A percentile compares a stretch with the other conserved stretches of the same genome.
These are phyloP conservation scores for Peronospora tabacina DNA, from an alignment of 352 stramenopile genomes.

Conservation along the genomic window DNA sequence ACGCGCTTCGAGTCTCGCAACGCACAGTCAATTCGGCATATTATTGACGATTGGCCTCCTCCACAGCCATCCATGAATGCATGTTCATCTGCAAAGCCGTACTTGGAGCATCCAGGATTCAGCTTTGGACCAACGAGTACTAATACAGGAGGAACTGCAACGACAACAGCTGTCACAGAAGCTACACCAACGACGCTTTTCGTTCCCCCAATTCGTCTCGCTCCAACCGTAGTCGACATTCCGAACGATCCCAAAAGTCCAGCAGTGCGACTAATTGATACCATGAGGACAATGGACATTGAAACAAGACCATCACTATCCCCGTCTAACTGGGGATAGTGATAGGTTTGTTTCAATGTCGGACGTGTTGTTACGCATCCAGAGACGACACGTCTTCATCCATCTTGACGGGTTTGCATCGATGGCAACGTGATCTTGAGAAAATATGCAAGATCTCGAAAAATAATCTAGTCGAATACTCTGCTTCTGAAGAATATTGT, in stretches of 20 bases:
- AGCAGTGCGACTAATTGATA: constrained; percentile 7
- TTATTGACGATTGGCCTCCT: constrained; percentile 42
- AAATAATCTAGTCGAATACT: background rate
- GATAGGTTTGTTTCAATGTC: too few relatives aligned
- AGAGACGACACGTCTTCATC: background rate
- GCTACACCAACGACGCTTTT: background rate
- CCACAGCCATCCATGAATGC: background rate
- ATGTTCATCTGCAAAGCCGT: constrained; percentile 4
- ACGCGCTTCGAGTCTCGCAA: constrained; percentile 45
- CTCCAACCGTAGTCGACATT: background rate
- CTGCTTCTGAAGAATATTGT: constrained; percentile 1
- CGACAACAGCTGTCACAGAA: constrained; percentile 5
- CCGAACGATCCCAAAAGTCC: background rate
- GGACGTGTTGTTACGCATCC: constrained; percentile 3
- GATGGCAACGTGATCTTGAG: constrained; percentile 2
- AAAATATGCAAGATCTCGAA: background rate
- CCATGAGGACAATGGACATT: constrained; percentile 8
- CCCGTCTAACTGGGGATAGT: background rate
- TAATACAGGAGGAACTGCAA: background rate
- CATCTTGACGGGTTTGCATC: background rate
- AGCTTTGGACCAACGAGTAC: constrained; percentile 3
- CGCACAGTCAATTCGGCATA: constrained; percentile 41
- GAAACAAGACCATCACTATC: constrained; percentile 1
- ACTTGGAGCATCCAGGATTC: constrained; percentile 19
- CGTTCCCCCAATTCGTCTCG: background rate